Evolutionary conservation across 75 land plant genomes (phyloP).

Genomic region (Larix kaempferi): DNA sequence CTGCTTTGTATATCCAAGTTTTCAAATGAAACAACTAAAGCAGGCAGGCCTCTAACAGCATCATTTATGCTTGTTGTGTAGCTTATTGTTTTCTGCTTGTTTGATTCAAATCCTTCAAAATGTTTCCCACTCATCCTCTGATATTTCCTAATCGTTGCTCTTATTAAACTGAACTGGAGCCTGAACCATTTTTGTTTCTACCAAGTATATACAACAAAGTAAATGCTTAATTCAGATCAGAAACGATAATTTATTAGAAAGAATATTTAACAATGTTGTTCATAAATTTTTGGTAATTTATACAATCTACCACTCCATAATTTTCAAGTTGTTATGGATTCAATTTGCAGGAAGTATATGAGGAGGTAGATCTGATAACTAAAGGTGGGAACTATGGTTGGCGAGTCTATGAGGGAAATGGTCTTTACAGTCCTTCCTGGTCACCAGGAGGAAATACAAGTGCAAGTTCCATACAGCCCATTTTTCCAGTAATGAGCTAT

Average conservation of each 20-base stretch:
- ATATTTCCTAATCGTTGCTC: too few species aligned
- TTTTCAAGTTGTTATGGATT: neutral
- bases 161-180: neutral
- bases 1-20: neutral
- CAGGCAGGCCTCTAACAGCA: neutral
- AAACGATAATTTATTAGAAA: neutral
- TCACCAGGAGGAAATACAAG: constrained; percentile 65
- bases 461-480: constrained; percentile 44
- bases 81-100: neutral
- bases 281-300: too few species aligned
- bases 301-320: neutral
- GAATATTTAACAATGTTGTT: too few species aligned
- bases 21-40: neutral
- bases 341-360: constrained; percentile 50
- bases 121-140: too few species aligned
- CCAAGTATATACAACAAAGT: neutral
- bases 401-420: constrained; percentile 82
- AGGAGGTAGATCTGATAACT: constrained; percentile 84
- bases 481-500: constrained; percentile 74
- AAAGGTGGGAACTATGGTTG: constrained; percentile 97
- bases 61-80: neutral
- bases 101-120: too few species aligned
- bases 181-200: neutral
- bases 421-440: constrained; percentile 20
- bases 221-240: neutral